Evolutionary conservation across 2,329 filamentous ascomycete genomes (phyloP), one percentile per base, ranked within the genome.

Genomic region (Calcarisporium arbuscula): DNA sequence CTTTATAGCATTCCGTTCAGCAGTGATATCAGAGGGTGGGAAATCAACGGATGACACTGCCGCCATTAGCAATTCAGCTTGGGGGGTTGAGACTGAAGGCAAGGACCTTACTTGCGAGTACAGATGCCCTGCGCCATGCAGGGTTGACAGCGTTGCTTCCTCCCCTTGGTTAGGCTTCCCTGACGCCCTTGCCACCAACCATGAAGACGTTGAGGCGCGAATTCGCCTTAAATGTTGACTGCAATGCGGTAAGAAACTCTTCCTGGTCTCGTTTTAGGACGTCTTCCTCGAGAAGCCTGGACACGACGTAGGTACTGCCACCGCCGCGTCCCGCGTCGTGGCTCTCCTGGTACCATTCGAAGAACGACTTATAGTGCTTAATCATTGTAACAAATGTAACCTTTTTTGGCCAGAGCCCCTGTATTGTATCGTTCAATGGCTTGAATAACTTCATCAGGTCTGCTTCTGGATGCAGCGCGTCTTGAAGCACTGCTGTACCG

Each of bases 161-260:
- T 0, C 68, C 68, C 14, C 61, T 50, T 0, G 67, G 64, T 20
- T 52, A 49, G 3, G 65, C 68, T 27, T 70, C 46, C 0, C 56
- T 50, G n/a, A 25, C 22, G n/a, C 22, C 22, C 22, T 25, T 61
- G 0, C 69, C 68, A 3, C 58, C 54, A 0, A 25, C 22, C 22
- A 25, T 9, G n/a, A 25, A 25, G 0, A 56, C 55, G 1, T 56
- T 51, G n/a, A 62, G 44, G 0, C 39, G 34, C 1, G 52, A 54
- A 0, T 23, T 38, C 4, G 58, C 46, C 2, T 49, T 45, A 0
- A 56, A 49, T 0, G 61, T 58, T 3, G 47, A 43, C 32, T 61
- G 55, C 4, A 68, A 45, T 0, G 65, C 64, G 9, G 57, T 43
- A 4, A 53, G 53, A 4, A 67, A 48, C 5, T 49, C 51, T 3